Base-by-base conservation (phyloP, 768 basidiomycete species). In the Tubosaeta sp. region DNA sequence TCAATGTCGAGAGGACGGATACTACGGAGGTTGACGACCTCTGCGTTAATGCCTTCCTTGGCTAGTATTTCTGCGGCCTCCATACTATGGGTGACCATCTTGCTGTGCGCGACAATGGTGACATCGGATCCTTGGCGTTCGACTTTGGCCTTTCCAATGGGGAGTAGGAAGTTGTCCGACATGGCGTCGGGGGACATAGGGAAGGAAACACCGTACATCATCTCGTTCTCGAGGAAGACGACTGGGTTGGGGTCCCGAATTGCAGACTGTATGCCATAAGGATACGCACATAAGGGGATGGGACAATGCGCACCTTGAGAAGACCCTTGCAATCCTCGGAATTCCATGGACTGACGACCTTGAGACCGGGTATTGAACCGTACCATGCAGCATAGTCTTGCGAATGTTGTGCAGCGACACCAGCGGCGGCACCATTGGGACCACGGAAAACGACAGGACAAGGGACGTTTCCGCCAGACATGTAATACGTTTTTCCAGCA, bases 361-460 rank as follows among this genome's bases (percentile, higher is more conserved):
- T 99, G 60, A 99, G 80, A 55, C 97, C 97, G 8, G 97, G 97
- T 42, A 99, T 78, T 50, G 82, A 83, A 32, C 88, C 92, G 58
- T 88, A 94, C 95, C 95, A 97, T 10, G 93, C 85, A 33, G 93
- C 90, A 63, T 94, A 99, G 68, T 97, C 95, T 71, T 98, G 95
- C 16, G 93, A 97, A 68, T 98, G 95, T 72, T 98, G 95, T 22
- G 95, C 95, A 38, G 62, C 97, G 37, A 99, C 97, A 80, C 97
- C 97, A 46, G 95, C 73, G 45, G 97, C 97, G 46, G 97, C 97
- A 69, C 97, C 97, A 71, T 99, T 99, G 56, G 97, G 97, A 48
- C 97, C 97, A 74, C 97, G 92, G 87, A 99, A 99, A 50, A 97
- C 95, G 57, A 99, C 91, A 22, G 97, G 94, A 76, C 95, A 98